Conservation (phyloP, 2,329 filamentous ascomycete genomes). For the Fusarium setosum region DNA sequence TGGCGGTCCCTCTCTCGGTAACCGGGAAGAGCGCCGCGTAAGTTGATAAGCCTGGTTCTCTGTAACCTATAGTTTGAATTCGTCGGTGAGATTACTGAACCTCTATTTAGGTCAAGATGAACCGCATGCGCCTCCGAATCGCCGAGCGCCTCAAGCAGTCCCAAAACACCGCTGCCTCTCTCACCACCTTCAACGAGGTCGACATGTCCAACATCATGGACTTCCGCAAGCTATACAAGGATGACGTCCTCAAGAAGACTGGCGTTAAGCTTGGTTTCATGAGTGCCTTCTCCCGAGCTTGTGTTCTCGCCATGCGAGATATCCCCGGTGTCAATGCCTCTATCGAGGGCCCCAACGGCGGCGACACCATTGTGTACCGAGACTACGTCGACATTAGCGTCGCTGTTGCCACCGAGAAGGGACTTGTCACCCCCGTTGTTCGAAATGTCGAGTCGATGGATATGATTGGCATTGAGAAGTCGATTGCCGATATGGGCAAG, state of each 20-base stretch:
- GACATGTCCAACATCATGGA: conserved; percentile 99
- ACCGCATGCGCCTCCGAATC: conserved; percentile 97
- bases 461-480: conserved; percentile 87
- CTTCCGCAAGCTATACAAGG: conserved; percentile 97
- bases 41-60: conserved; percentile 46
- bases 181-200: conserved; percentile 99
- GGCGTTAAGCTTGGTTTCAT: conserved; percentile 99
- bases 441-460: conserved; percentile 92
- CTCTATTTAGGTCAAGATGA: conserved; percentile 89
- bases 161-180: conserved; percentile 95
- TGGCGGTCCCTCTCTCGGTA: conserved; percentile 65
- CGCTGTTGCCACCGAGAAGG: conserved; percentile 97
- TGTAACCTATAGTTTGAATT: neutral
- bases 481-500: conserved; percentile 93
- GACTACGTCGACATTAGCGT: conserved; percentile 99
- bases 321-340: conserved; percentile 96
- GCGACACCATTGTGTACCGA: conserved; percentile 97
- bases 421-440: conserved; percentile 94
- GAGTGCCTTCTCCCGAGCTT: conserved; percentile 94
- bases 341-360: conserved; percentile 93
- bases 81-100: conserved; percentile 6
- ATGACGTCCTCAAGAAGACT: conserved; percentile 94
- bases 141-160: conserved; percentile 99
- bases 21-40: conserved; percentile 89
- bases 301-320: conserved; percentile 91